These are phyloP conservation scores for Pseudohyphozyma bogoriensis DNA, from an alignment of 768 basidiomycete species.

Conservation along the genomic window DNA sequence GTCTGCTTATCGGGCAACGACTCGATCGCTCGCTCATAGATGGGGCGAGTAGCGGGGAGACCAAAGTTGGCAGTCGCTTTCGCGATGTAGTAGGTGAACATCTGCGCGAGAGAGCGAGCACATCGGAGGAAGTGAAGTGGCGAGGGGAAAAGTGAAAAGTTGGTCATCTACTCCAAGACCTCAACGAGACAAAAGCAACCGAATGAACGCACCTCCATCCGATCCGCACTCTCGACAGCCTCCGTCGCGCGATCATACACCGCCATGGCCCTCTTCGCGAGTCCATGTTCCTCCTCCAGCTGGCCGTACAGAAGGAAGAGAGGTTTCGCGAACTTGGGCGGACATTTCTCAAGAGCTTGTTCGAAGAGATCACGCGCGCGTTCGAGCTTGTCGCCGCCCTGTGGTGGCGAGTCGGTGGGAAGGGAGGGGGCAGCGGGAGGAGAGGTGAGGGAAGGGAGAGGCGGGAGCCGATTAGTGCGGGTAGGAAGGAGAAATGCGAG, in stretches of 20 bases:
- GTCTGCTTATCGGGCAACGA: constrained; percentile 86
- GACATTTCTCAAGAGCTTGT: constrained; percentile 93
- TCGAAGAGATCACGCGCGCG: constrained; percentile 95
- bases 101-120: constrained; percentile 45
- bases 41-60: constrained; percentile 85
- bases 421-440: neutral
- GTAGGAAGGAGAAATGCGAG: neutral
- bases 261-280: constrained; percentile 90
- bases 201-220: constrained; percentile 65
- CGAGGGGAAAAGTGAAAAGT: neutral
- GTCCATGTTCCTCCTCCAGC: constrained; percentile 85
- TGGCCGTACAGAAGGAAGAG: constrained; percentile 93
- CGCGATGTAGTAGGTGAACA: constrained; percentile 94
- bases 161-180: neutral
- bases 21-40: constrained; percentile 91
- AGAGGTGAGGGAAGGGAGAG: neutral
- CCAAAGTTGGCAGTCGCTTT: constrained; percentile 95
- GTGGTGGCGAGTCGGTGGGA: neutral
- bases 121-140: neutral
- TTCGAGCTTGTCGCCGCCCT: constrained; percentile 91
- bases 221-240: constrained; percentile 77
- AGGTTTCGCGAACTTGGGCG: constrained; percentile 85
- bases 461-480: too few species aligned
- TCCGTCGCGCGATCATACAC: constrained; percentile 88
- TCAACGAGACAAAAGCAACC: neutral